Base-by-base conservation (phyloP, 257 asterid genomes). In the Fraxinus cuspidata region DNA sequence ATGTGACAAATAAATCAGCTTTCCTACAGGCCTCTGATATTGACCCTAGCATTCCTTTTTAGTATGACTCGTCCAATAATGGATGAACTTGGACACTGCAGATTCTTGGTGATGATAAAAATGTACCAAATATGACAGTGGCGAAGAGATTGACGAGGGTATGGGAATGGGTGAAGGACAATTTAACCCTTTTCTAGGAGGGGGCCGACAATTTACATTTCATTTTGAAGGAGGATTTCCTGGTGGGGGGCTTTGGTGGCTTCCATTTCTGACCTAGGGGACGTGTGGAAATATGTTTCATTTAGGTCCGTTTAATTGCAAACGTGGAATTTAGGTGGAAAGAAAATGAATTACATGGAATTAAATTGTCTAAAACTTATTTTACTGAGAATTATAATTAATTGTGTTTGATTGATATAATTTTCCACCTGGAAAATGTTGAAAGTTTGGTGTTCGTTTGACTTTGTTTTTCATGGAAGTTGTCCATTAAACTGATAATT, bases 171-270 rank as follows among this genome's bases (percentile, higher is more conserved):
- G 97, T 42, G 96, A 96, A 27, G 96, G 93, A 76, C 97, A 93
- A 70, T 91, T 84, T 79, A 84, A 90, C 77, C 97, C 96, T 16
- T 92, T 87, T 3, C 94, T 91, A 0, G 94, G 90, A 53, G 98
- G 97, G 7, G 97, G 96, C 9, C 96, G 91, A 53, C 96, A 89
- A 72, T 93, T 11, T 73, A 85, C 96, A 27, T 93, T 93, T 85
- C 98, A 91, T 84, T 93, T 91, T 60, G 96, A 90, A 72, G 98
- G 96, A 44, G 96, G 97, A 1, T 92, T 89, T 82, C 94, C 94
- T 0, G 91, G 90, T 64, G 94, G 93, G 4, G 4, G 89, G 91
- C 8, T 83, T 79, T 76, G 96, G 91, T 34, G 94, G 93, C 40
- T 90, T 92, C 80, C 88, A 89, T 47, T 91, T 91, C 81, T 91